A percentile compares a stretch with the other conserved stretches of the same genome.
Evolutionary conservation across 2,329 filamentous ascomycete genomes (phyloP).

Genomic region (Dichotomopilus funicola): DNA sequence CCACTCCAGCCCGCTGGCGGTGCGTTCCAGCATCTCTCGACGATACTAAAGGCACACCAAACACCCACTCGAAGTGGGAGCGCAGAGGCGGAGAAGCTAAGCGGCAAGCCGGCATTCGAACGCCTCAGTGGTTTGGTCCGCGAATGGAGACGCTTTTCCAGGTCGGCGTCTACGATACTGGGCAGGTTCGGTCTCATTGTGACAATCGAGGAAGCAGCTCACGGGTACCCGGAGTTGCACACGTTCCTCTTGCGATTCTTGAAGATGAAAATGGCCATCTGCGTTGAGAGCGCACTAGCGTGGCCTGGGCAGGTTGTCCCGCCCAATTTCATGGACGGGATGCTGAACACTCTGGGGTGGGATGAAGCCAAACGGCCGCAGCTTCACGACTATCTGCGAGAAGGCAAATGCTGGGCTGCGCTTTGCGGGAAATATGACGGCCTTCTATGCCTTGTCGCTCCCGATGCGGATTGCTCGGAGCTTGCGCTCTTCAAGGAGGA

Average conservation of each 20-base stretch:
- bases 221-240: constrained; percentile 14
- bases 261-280: constrained; percentile 19
- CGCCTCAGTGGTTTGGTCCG: constrained; percentile 19
- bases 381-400: constrained; percentile 21
- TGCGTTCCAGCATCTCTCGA: constrained; percentile 12
- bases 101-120: constrained; percentile 18
- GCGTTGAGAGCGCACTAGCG: constrained; percentile 4
- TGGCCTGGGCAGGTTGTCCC: neutral
- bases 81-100: constrained; percentile 6
- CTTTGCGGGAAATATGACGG: constrained; percentile 20
- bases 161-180: neutral
- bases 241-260: constrained; percentile 19
- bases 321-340: constrained; percentile 6
- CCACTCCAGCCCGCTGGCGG: neutral
- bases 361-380: constrained; percentile 9
- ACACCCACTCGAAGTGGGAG: neutral
- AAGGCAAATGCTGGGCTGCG: constrained; percentile 23
- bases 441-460: constrained; percentile 19
- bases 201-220: constrained; percentile 10
- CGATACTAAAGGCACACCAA: constrained; percentile 7
- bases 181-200: constrained; percentile 13
- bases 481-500: constrained; percentile 20
- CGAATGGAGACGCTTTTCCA: constrained; percentile 18
- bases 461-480: constrained; percentile 13
- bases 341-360: constrained; percentile 19